These are phyloP conservation scores for Penicillium salamii DNA, from an alignment of 495 filamentous ascomycete genomes.

Conservation along the genomic window DNA sequence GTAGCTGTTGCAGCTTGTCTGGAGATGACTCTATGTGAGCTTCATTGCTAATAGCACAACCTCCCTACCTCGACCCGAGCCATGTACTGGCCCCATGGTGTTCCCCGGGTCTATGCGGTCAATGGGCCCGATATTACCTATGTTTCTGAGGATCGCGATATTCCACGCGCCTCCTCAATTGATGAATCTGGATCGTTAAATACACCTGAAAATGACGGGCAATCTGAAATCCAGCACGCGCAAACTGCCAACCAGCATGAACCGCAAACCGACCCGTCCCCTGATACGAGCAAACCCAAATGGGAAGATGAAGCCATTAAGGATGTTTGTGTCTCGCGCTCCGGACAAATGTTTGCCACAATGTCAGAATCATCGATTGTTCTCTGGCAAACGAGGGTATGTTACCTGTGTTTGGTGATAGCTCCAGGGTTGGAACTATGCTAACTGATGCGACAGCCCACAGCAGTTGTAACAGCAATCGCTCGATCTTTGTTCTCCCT, in stretches of 20 bases:
- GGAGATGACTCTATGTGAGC: slow-evolving; percentile 45
- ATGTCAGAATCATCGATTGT: slow-evolving; percentile 80
- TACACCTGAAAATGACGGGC: background rate
- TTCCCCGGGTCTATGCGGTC: slow-evolving; percentile 83
- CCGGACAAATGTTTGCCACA: slow-evolving; percentile 83
- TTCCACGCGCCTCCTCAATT: background rate
- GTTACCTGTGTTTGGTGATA: slow-evolving; percentile 16
- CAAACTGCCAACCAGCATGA: slow-evolving; percentile 12
- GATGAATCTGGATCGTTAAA: slow-evolving; percentile 6
- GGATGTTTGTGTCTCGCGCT: slow-evolving; percentile 74
- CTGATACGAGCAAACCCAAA: slow-evolving; percentile 26
- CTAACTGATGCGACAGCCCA: slow-evolving; percentile 58
- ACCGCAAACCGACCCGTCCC: slow-evolving; percentile 3
- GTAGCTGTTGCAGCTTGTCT: too few relatives aligned
- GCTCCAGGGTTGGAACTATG: slow-evolving; percentile 17
- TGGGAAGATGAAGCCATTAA: slow-evolving; percentile 61
- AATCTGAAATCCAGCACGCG: slow-evolving; percentile 4
- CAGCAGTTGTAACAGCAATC: slow-evolving; percentile 80
- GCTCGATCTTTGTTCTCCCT: slow-evolving; percentile 76
- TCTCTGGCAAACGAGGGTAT: slow-evolving; percentile 93
- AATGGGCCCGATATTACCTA: slow-evolving; percentile 49
- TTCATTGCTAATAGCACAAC: slow-evolving; percentile 22
- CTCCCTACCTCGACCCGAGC: slow-evolving; percentile 38
- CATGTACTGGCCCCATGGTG: slow-evolving; percentile 98
- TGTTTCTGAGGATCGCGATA: slow-evolving; percentile 30